Conservation (phyloP, 257 asterid genomes). For the Solanum megistacrolobum region DNA sequence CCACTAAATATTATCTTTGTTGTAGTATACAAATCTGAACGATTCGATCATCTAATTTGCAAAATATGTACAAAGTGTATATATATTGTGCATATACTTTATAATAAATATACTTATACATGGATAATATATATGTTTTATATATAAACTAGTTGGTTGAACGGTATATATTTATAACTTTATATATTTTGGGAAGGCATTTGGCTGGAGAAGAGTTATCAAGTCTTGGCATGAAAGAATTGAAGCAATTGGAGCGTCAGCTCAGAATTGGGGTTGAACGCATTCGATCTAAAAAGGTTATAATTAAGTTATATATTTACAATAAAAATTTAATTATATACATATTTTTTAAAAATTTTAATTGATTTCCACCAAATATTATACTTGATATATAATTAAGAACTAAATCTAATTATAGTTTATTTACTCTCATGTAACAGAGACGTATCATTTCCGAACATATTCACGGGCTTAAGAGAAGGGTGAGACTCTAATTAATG, state of each 20-base stretch:
- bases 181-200: slow-evolving; percentile 25
- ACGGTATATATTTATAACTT: background rate
- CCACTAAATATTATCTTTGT: too few relatives aligned
- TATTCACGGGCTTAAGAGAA: slow-evolving; percentile 33
- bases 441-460: slow-evolving; percentile 33
- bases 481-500: slow-evolving; percentile 12
- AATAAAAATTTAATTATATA: background rate
- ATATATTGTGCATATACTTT: background rate
- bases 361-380: background rate
- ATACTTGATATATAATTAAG: background rate
- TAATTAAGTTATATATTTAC: background rate
- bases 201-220: slow-evolving; percentile 44
- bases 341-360: background rate
- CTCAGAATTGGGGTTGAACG: slow-evolving; percentile 47
- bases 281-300: slow-evolving; percentile 46
- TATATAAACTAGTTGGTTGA: background rate
- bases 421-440: slow-evolving; percentile 10
- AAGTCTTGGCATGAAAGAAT: slow-evolving; percentile 45
- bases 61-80: background rate
- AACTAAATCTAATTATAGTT: background rate
- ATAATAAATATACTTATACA: background rate
- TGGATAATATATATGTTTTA: too few relatives aligned
- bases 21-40: too few relatives aligned
- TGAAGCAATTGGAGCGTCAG: slow-evolving; percentile 53
- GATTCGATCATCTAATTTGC: background rate